Base-by-base conservation (phyloP, 2,329 filamentous ascomycete genomes). In the Aspergillus intermedius region DNA sequence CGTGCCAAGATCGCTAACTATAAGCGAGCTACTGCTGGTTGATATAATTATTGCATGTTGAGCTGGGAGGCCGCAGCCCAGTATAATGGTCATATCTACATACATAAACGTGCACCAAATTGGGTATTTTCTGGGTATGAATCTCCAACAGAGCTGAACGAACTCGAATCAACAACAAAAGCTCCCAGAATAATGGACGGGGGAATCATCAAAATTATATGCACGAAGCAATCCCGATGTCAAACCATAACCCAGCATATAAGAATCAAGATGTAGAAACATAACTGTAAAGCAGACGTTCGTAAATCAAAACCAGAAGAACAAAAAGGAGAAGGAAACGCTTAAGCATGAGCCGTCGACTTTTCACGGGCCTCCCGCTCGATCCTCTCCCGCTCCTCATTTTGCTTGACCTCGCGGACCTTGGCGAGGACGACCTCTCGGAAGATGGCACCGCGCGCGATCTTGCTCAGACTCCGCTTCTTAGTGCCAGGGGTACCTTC, bases 371-470 rank as follows among this genome's bases (percentile, higher is more conserved):
- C 75, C 49, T 74, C 84, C 74, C 69, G 82, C 75, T 71, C 87
- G 67, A 80, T 70, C 67, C 85, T 83, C 58, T 86, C 77, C 28
- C 80, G 81, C 64, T 91, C 84, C 65, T 95, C 86, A 60, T 91
- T 81, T 58, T 89, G 86, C 77, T 94, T 94, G 80, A 88, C 87
- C 70, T 95, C 91, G 51, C 86, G 82, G 42, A 95, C 89, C 75
- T 96, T 97, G 56, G 91, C 91, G 49, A 95, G 76, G 12, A 96
- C 91, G 10, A 97, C 88, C 69, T 96, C 91, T 60, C 88, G 82
- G 81, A 97, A 96, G 61, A 97, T 94, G 53, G 88, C 79, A 43
- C 78, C 78, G 59, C 81, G 81, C 30, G 82, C 82, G 54, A 80
- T 67, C 53, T 77, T 79, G 61, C 77, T 77, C 53, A 84, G 64